Percentiles rank a stretch among this genome's conserved stretches.
Evolutionary conservation across 139 green algal species (phyloP).

Genomic region (Helicosporidium sp.): DNA sequence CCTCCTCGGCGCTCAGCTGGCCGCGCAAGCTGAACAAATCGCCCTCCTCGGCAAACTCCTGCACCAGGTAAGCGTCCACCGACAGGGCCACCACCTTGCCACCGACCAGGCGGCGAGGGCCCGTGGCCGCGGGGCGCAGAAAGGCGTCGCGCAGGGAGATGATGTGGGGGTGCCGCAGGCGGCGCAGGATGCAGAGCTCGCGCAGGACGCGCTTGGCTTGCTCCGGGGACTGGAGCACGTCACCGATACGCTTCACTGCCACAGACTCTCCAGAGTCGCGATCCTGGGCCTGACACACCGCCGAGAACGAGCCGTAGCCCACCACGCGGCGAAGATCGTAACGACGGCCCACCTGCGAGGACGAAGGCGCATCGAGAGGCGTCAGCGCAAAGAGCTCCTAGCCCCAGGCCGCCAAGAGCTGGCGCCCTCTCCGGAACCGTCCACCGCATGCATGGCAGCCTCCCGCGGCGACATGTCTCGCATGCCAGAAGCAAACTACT

Average conservation of each 20-base stretch:
- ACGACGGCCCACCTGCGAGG: slow-evolving; percentile 31
- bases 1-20: slow-evolving; percentile 38
- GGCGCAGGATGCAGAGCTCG: slow-evolving; percentile 75
- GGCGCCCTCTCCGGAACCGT: too few relatives aligned
- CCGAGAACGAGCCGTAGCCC: slow-evolving; percentile 47
- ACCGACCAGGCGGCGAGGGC: slow-evolving; percentile 24
- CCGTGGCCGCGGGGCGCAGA: slow-evolving; percentile 25
- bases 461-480: too few relatives aligned
- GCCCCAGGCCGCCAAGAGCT: neutral
- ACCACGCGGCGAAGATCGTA: slow-evolving; percentile 43
- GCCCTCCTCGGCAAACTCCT: slow-evolving; percentile 49
- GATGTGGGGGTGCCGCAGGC: slow-evolving; percentile 63
- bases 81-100: slow-evolving; percentile 43
- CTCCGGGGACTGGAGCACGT: slow-evolving; percentile 53
- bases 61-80: slow-evolving; percentile 66
- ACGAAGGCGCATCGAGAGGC: neutral
- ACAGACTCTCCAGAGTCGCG: slow-evolving; percentile 30
- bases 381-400: neutral
- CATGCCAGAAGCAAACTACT: too few relatives aligned
- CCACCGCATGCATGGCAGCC: too few relatives aligned
- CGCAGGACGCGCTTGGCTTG: slow-evolving; percentile 64
- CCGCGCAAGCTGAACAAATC: slow-evolving; percentile 36
- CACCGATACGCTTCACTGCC: slow-evolving; percentile 50
- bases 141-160: slow-evolving; percentile 57
- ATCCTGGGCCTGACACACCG: slow-evolving; percentile 47